A percentile compares a stretch with the other conserved stretches of the same genome.
phyloP scores from a whole-genome alignment of 2,329 filamentous ascomycete species.

The Colletotrichum scovillei region DNA sequence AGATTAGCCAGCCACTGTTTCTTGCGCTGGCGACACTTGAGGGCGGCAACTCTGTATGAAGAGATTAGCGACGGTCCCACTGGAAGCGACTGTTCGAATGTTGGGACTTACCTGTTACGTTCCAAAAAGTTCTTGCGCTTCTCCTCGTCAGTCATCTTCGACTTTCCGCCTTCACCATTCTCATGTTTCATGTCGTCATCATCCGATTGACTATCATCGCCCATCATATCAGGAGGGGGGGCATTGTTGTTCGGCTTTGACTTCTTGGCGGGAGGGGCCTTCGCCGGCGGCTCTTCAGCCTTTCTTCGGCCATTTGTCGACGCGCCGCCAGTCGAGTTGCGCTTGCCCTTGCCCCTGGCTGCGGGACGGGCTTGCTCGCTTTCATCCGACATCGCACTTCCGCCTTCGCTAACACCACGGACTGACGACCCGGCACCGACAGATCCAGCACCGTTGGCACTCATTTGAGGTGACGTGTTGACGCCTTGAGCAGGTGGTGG shows the following conservation, averaged over 20 bases:
- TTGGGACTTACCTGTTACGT: conserved; percentile 81
- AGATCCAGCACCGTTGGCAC: conserved; percentile 57
- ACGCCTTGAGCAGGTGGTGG: conserved; percentile 47
- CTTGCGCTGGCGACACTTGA: conserved; percentile 97
- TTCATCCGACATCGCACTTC: conserved; percentile 78
- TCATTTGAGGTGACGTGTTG: conserved; percentile 63
- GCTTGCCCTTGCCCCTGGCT: conserved; percentile 77
- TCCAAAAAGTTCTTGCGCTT: conserved; percentile 99
- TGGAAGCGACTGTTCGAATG: not conserved
- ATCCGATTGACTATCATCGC: conserved; percentile 45
- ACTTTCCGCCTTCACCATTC: conserved; percentile 68
- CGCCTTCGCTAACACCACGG: conserved; percentile 73
- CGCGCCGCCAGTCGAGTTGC: conserved; percentile 58
- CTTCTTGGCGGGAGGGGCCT: conserved; percentile 77
- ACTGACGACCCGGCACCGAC: conserved; percentile 51
- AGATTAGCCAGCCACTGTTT: conserved; percentile 98
- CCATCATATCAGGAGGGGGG: conserved; percentile 41
- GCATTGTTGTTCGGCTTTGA: conserved; percentile 67
- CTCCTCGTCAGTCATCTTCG: conserved; percentile 97
- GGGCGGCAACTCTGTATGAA: conserved; percentile 80
- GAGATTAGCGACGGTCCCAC: conserved; percentile 38
- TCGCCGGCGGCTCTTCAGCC: conserved; percentile 73
- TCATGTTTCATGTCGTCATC: conserved; percentile 61
- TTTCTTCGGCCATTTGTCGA: conserved; percentile 79
- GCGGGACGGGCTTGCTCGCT: conserved; percentile 75